Conservation (phyloP, 805 yeast genomes). For the Ogataea kodamae region DNA sequence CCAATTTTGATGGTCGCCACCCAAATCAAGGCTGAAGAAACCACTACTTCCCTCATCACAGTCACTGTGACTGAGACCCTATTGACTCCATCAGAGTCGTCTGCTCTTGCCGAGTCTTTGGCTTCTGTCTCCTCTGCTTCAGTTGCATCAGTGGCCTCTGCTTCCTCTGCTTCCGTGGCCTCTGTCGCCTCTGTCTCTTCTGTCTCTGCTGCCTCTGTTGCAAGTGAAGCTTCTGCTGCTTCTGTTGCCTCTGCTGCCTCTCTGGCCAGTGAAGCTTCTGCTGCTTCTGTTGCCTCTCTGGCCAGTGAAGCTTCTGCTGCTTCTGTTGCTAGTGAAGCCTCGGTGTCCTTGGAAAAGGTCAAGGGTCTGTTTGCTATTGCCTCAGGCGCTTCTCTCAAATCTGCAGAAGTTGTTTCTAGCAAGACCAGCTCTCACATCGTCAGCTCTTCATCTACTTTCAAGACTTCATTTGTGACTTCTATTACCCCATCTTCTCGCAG, state of each 20-base stretch:
- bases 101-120: slow-evolving; percentile 27
- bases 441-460: slow-evolving; percentile 37
- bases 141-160: slow-evolving; percentile 18
- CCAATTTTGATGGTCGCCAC: slow-evolving; percentile 26
- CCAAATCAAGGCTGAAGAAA: slow-evolving; percentile 30
- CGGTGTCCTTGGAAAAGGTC: slow-evolving; percentile 8
- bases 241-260: slow-evolving; percentile 18
- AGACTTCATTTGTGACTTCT: slow-evolving; percentile 29
- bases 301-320: slow-evolving; percentile 29
- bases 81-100: slow-evolving; percentile 44
- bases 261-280: slow-evolving; percentile 17
- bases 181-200: slow-evolving; percentile 19
- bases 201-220: slow-evolving; percentile 18
- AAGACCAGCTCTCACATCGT: slow-evolving; percentile 24
- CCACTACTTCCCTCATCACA: slow-evolving; percentile 42
- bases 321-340: slow-evolving; percentile 22
- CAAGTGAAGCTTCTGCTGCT: slow-evolving; percentile 17
- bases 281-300: slow-evolving; percentile 32
- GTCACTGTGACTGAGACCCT: slow-evolving; percentile 45
- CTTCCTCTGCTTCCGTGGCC: slow-evolving; percentile 17
- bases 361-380: slow-evolving; percentile 7
- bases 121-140: slow-evolving; percentile 23
- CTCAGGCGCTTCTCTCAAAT: slow-evolving; percentile 24
- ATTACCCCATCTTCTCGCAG: slow-evolving; percentile 13
- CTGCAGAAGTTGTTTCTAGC: slow-evolving; percentile 21